Conservation (phyloP, 139 green algal species). For the Tetraselmis chui region DNA sequence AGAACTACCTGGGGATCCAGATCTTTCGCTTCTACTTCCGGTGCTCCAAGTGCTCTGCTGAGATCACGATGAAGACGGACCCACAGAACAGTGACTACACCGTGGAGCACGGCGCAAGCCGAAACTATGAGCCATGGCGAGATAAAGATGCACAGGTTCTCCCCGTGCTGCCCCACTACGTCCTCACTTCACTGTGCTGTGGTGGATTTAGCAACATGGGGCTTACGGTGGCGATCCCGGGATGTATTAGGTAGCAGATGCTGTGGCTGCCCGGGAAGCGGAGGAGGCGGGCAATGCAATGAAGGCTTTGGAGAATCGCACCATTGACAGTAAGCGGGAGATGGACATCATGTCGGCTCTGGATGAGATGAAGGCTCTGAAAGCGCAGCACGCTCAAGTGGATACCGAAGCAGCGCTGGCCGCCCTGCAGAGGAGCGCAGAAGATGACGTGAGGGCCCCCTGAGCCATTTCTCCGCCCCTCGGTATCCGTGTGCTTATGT, state of each 20-base stretch:
- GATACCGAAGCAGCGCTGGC: slow-evolving; percentile 50
- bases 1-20: slow-evolving; percentile 92
- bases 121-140: slow-evolving; percentile 95
- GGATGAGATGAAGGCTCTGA: slow-evolving; percentile 82
- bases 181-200: neutral
- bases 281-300: slow-evolving; percentile 95
- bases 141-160: slow-evolving; percentile 45
- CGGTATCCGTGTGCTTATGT: neutral
- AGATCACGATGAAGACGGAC: slow-evolving; percentile 97
- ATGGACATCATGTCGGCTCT: slow-evolving; percentile 94
- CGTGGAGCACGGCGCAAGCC: slow-evolving; percentile 81
- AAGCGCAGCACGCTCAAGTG: slow-evolving; percentile 33
- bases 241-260: slow-evolving; percentile 19
- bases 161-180: neutral
- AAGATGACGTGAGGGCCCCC: slow-evolving; percentile 19
- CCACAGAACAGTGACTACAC: slow-evolving; percentile 92
- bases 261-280: slow-evolving; percentile 54
- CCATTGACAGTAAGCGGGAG: slow-evolving; percentile 84
- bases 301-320: slow-evolving; percentile 92
- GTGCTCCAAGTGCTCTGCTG: slow-evolving; percentile 83
- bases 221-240: neutral
- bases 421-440: slow-evolving; percentile 44
- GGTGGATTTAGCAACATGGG: neutral
- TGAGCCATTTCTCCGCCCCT: slow-evolving; percentile 13
- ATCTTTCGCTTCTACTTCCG: slow-evolving; percentile 93